These are phyloP conservation scores for Russula compacta DNA, from an alignment of 768 basidiomycete species.

Conservation along the genomic window DNA sequence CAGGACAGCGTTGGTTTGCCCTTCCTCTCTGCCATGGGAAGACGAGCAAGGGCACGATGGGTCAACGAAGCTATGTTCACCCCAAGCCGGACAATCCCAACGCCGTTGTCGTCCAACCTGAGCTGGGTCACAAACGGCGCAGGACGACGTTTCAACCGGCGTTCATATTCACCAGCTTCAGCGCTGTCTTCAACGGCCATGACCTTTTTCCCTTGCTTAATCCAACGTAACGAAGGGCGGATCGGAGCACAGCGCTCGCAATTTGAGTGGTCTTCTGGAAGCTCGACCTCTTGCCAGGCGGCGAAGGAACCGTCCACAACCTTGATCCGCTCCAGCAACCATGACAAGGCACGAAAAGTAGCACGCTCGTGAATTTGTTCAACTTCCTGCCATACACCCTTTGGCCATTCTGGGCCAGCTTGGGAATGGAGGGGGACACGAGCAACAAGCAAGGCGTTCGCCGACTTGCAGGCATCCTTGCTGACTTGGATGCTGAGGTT, in stretches of 20 bases:
- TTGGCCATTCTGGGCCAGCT: slow-evolving; percentile 74
- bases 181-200: slow-evolving; percentile 73
- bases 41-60: slow-evolving; percentile 75
- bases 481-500: slow-evolving; percentile 42
- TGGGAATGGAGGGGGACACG: slow-evolving; percentile 60
- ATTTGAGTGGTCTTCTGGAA: slow-evolving; percentile 36
- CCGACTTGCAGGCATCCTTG: slow-evolving; percentile 58
- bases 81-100: slow-evolving; percentile 72
- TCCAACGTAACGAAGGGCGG: slow-evolving; percentile 71
- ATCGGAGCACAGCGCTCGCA: slow-evolving; percentile 81
- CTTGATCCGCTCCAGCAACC: slow-evolving; percentile 79
- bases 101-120: slow-evolving; percentile 48
- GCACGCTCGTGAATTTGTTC: slow-evolving; percentile 80
- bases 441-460: slow-evolving; percentile 73
- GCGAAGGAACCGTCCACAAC: slow-evolving; percentile 57
- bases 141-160: slow-evolving; percentile 78
- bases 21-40: slow-evolving; percentile 46
- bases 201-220: slow-evolving; percentile 45
- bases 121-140: slow-evolving; percentile 82
- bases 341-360: slow-evolving; percentile 73
- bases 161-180: slow-evolving; percentile 85
- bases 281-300: slow-evolving; percentile 55
- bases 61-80: slow-evolving; percentile 81
- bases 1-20: slow-evolving; percentile 53
- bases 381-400: slow-evolving; percentile 64